phyloP scores from a whole-genome alignment of 441 rosid species.

The Eutrema salsugineum region DNA sequence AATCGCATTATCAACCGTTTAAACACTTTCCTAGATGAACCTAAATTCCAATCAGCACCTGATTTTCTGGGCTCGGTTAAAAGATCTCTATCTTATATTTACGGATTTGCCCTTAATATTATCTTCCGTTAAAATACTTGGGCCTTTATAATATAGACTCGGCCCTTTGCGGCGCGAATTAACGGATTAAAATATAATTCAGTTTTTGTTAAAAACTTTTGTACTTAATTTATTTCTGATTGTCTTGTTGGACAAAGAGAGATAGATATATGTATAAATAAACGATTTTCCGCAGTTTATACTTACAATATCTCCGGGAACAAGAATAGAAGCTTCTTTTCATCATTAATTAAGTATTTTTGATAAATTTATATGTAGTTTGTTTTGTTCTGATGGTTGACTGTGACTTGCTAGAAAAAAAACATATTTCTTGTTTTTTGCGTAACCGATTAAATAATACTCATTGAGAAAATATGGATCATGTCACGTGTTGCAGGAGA shows the following conservation, averaged over 20 bases:
- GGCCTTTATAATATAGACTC: neutral
- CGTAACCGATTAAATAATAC: neutral
- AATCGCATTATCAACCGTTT: slow-evolving; percentile 6
- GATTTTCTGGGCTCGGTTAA: slow-evolving; percentile 9
- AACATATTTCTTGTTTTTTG: neutral
- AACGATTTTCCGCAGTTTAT: too few relatives aligned
- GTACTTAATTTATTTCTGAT: too few relatives aligned
- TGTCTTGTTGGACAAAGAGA: too few relatives aligned
- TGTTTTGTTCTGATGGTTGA: neutral
- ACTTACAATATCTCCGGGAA: too few relatives aligned
- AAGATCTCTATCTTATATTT: neutral
- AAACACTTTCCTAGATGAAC: slow-evolving; percentile 14
- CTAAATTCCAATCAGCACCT: slow-evolving; percentile 9
- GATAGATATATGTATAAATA: too few relatives aligned
- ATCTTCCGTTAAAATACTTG: neutral
- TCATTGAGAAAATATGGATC: neutral
- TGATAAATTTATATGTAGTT: neutral
- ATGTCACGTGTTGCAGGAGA: slow-evolving; percentile 37
- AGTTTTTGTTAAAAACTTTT: too few relatives aligned
- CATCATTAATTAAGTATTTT: neutral
- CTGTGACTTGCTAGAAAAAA: neutral
- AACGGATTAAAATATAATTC: too few relatives aligned
- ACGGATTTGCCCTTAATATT: slow-evolving; percentile 1
- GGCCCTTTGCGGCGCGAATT: too few relatives aligned
- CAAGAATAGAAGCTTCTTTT: too few relatives aligned